Base-by-base conservation (phyloP, 1,139 yeast species). In the Martiniozyma asiatica region DNA sequence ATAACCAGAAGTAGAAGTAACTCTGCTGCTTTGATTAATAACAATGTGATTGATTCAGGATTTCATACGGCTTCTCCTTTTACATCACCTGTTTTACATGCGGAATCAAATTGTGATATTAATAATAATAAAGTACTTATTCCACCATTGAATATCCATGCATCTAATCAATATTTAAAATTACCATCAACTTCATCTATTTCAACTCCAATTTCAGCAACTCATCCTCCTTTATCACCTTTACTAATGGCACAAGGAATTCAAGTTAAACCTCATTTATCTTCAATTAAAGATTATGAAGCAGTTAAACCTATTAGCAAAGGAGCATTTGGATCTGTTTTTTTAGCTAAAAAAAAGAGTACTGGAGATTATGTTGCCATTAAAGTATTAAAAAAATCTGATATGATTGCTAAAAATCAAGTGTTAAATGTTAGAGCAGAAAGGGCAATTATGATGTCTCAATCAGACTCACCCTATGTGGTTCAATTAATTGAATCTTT, bases 251-350 rank as follows among this genome's bases (percentile, higher is more conserved):
- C 92, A 1, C 63, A 68, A 10, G 26, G 26, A 9, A 17, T 6
- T 17, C 13, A n/a, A 9, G 6, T 20, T 2, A 8, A 16, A 14
- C 42, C 43, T 6, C 25, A 31, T n/a, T 39, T 55, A 2, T 50
- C 51, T 27, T 76, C 84, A 2, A 85, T 87, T 18, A 71, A 69
- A 38, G 98, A 92, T 53, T 92, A 85, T 51, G 95, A 84, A 43
- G 73, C 89, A 21, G 61, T 92, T 35, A 85, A 85, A 48, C 95
- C 98, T 0, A 85, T 92, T 32, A 81, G 95, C 49, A 82, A 84
- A 49, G 99, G 99, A 20, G 98, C 99, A 0, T 92, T 87, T 61
- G 98, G 98, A 0, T 79, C 94, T 24, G 99, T 92, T 1, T 89
- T 76, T 50, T 60, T 92, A 12, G 89, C 95, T 0, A 72, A 77